phyloP scores from a whole-genome alignment of 148 eudicot genomes.

The Talinum fruticosum region DNA sequence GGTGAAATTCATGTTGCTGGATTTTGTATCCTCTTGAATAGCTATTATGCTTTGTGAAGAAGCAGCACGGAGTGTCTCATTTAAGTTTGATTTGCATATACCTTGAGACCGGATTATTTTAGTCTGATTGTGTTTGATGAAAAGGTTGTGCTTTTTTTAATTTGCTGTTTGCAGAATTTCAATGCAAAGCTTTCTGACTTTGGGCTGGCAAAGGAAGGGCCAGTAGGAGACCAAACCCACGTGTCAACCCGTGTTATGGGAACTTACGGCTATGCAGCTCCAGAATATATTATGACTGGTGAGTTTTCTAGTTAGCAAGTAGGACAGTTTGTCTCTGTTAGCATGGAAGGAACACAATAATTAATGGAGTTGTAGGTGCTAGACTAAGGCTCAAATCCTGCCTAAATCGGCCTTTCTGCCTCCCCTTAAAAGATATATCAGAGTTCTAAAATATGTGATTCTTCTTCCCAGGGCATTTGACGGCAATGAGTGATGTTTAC shows the following conservation, averaged over 20 bases:
- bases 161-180: constrained; percentile 48
- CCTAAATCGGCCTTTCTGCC: too few relatives aligned
- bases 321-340: not conserved
- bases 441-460: not conserved
- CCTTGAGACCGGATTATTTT: not conserved
- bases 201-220: constrained; percentile 88
- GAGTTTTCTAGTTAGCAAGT: constrained; percentile 6
- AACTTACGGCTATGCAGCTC: constrained; percentile 92
- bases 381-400: not conserved
- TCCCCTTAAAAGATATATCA: too few relatives aligned
- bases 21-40: too few relatives aligned
- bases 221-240: constrained; percentile 79
- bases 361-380: not conserved
- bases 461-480: constrained; percentile 60
- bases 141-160: not conserved
- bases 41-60: too few relatives aligned
- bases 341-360: not conserved
- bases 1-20: not conserved
- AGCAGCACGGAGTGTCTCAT: too few relatives aligned
- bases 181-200: constrained; percentile 90
- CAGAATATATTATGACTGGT: constrained; percentile 90
- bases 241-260: constrained; percentile 92
- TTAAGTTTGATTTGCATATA: not conserved
- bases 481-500: constrained; percentile 81
- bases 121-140: not conserved